These are phyloP conservation scores for Myriosclerotinia scirpicola DNA, from an alignment of 2,329 filamentous ascomycete species.

Conservation along the genomic window DNA sequence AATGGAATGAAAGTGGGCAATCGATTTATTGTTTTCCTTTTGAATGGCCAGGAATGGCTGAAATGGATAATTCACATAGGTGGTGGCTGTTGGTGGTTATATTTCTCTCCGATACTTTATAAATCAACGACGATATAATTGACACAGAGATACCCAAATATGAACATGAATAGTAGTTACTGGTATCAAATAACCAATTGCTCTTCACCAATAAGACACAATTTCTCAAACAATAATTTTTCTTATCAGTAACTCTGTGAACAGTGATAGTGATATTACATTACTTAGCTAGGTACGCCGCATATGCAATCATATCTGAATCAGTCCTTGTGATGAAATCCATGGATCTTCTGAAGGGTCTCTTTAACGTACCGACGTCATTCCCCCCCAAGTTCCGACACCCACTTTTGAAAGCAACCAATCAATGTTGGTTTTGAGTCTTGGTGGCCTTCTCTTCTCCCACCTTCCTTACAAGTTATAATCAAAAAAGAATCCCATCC, in stretches of 20 bases:
- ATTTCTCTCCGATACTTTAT: not conserved
- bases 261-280: not conserved
- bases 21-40: not conserved
- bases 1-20: not conserved
- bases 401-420: not conserved
- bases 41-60: not conserved
- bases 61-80: not conserved
- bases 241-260: constrained; percentile 15
- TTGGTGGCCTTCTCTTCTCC: not conserved
- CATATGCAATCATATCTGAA: constrained; percentile 15
- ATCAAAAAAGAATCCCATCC: constrained; percentile 6
- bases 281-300: not conserved
- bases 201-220: constrained; percentile 4
- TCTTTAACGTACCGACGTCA: constrained; percentile 5
- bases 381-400: not conserved
- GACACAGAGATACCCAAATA: constrained; percentile 5
- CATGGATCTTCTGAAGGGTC: too few species aligned
- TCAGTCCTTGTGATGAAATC: constrained; percentile 15
- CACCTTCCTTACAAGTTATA: not conserved
- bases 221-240: not conserved
- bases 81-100: constrained; percentile 2
- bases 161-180: not conserved
- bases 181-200: not conserved
- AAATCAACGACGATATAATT: constrained; percentile 1
- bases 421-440: not conserved